phyloP scores from a whole-genome alignment of 2,329 filamentous ascomycete genomes.

The Penicillium sp. region DNA sequence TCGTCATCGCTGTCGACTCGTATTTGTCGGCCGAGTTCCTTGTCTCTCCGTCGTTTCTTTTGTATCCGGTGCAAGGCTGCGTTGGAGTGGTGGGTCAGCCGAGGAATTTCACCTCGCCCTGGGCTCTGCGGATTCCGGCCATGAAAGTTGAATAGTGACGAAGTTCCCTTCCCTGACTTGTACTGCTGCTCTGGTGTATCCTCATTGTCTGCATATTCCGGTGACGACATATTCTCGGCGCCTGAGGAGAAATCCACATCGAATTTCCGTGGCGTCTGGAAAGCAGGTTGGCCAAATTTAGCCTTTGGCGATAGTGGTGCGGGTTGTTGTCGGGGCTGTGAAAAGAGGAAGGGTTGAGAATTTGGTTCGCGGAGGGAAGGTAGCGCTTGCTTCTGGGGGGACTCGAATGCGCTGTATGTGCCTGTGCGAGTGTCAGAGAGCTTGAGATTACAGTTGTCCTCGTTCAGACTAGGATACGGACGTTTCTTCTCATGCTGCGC shows the following conservation, averaged over 20 bases:
- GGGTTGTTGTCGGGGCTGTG: slow-evolving; percentile 35
- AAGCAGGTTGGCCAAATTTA: slow-evolving; percentile 44
- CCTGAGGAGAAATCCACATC: slow-evolving; percentile 51
- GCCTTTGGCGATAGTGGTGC: slow-evolving; percentile 34
- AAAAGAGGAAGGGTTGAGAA: slow-evolving; percentile 53
- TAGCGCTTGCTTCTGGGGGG: slow-evolving; percentile 50
- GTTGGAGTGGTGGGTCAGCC: slow-evolving; percentile 50
- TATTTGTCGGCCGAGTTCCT: slow-evolving; percentile 46
- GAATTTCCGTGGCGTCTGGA: slow-evolving; percentile 51
- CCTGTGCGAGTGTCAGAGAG: slow-evolving; percentile 27
- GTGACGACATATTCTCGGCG: slow-evolving; percentile 48
- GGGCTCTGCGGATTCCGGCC: slow-evolving; percentile 46
- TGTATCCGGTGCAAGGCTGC: slow-evolving; percentile 48
- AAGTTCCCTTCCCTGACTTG: slow-evolving; percentile 36
- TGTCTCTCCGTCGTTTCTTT: slow-evolving; percentile 52
- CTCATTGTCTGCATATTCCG: slow-evolving; percentile 49
- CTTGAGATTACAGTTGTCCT: slow-evolving; percentile 5
- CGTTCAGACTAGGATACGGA: slow-evolving; percentile 28
- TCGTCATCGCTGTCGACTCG: slow-evolving; percentile 45
- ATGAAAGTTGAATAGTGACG: slow-evolving; percentile 44
- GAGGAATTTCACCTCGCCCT: slow-evolving; percentile 65
- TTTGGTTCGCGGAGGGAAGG: slow-evolving; percentile 52
- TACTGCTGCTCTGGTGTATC: slow-evolving; percentile 47
- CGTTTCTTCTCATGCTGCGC: slow-evolving; percentile 48
- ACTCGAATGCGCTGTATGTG: slow-evolving; percentile 44